Conservation (phyloP, 108 stramenopile genomes). For the Schizochytrium sp. region DNA sequence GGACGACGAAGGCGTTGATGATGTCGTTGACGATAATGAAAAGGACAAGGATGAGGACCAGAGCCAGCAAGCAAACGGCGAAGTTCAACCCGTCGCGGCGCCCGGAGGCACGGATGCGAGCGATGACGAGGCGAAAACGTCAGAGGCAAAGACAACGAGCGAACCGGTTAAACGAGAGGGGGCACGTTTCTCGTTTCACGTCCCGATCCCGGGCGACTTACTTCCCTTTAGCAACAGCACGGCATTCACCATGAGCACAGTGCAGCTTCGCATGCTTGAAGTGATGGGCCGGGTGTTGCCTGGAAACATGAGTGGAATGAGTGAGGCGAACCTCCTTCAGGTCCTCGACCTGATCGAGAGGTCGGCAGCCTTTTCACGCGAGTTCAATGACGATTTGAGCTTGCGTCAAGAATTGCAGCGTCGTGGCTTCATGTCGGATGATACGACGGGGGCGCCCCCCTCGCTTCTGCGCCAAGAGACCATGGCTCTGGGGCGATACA, state of each 20-base stretch:
- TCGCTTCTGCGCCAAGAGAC: slow-evolving; percentile 22
- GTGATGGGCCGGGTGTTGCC: not conserved
- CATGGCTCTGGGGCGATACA: not conserved
- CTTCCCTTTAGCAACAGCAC: not conserved
- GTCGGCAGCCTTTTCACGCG: not conserved
- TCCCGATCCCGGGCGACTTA: not conserved
- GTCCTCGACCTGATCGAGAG: not conserved
- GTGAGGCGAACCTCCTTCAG: not conserved
- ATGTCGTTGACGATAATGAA: not conserved
- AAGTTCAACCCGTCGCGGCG: no score
- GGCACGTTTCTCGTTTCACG: not conserved
- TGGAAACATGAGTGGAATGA: not conserved
- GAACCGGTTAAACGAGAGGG: not conserved
- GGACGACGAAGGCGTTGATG: not conserved
- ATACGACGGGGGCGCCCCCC: not conserved
- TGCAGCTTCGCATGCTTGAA: not conserved
- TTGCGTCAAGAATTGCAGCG: slow-evolving; percentile 2
- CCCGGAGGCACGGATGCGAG: no score
- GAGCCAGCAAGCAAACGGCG: not conserved
- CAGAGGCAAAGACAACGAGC: not conserved
- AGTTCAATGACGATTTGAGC: slow-evolving; percentile 20
- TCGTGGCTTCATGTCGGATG: slow-evolving; percentile 13
- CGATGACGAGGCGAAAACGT: not conserved
- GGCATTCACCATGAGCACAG: not conserved
- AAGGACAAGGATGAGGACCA: not conserved